Evolutionary conservation across 345 rosid genomes (phyloP).

Genomic region (Gossypioides kirkii): DNA sequence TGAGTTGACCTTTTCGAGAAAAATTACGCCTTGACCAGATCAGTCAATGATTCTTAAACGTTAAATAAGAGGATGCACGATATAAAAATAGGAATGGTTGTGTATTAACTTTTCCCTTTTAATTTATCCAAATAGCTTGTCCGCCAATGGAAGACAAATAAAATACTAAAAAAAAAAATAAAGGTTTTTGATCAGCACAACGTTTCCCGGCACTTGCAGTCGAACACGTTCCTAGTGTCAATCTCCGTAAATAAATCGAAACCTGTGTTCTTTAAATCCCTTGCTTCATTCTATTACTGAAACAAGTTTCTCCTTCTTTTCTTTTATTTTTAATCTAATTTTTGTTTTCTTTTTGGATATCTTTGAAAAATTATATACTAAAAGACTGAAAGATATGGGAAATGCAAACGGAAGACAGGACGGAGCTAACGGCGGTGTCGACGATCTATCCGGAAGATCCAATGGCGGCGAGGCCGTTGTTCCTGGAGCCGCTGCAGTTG

Average conservation of each 20-base stretch:
- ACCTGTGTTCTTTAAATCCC: background rate
- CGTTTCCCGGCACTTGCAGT: conserved; percentile 5
- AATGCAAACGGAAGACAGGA: conserved; percentile 74
- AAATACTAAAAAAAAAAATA: background rate
- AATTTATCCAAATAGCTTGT: background rate
- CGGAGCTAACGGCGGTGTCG: conserved; percentile 19
- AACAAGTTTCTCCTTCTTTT: background rate
- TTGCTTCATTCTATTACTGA: background rate
- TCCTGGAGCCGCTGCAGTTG: conserved; percentile 13
- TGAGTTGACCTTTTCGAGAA: too few species aligned
- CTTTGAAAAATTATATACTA: background rate
- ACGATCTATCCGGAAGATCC: conserved; percentile 35
- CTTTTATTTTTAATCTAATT: background rate
- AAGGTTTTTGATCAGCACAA: conserved; percentile 1
- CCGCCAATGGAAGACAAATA: background rate
- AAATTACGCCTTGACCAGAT: too few species aligned
- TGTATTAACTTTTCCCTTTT: background rate
- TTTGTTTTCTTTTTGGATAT: conserved; percentile 1
- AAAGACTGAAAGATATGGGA: conserved; percentile 46
- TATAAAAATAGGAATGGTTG: background rate
- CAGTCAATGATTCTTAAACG: too few species aligned
- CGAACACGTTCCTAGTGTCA: conserved; percentile 9
- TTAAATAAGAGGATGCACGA: background rate
- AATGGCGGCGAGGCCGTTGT: conserved; percentile 31
- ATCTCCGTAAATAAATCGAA: conserved; percentile 4